Evolutionary conservation across 139 green algal genomes (phyloP).

Genomic region (Micractinium conductrix): DNA sequence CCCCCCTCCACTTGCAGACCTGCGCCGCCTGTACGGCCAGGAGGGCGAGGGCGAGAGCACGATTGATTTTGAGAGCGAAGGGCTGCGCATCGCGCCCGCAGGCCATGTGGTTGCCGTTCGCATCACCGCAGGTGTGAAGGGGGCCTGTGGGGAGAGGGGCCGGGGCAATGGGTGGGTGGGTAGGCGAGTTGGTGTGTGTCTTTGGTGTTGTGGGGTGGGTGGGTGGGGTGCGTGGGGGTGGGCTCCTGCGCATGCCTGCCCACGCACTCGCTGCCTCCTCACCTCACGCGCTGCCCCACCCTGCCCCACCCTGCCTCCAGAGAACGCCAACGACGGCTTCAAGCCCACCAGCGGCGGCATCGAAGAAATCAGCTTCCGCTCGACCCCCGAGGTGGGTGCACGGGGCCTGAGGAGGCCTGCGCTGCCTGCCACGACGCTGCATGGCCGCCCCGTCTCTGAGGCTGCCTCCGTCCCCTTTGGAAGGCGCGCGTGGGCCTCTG

Average conservation of each 20-base stretch:
- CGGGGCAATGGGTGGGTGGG: neutral
- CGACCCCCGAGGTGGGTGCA: conserved; percentile 7
- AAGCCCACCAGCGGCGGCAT: conserved; percentile 95
- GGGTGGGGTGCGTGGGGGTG: neutral
- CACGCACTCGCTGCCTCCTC: neutral
- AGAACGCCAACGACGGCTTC: conserved; percentile 97
- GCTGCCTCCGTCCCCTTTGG: too few species aligned
- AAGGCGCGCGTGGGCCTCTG: neutral
- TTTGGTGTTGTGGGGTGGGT: neutral
- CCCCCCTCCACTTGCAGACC: too few species aligned
- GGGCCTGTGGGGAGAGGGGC: neutral
- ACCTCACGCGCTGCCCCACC: neutral
- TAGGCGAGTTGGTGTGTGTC: neutral
- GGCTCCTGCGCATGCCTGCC: too few species aligned
- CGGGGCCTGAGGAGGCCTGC: neutral
- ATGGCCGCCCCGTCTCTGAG: neutral
- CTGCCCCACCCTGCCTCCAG: conserved; percentile 36
- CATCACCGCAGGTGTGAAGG: conserved; percentile 73
- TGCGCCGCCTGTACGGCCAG: conserved; percentile 78
- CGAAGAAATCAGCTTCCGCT: conserved; percentile 90
- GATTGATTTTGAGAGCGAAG: conserved; percentile 85
- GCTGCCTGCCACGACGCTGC: neutral
- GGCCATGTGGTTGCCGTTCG: conserved; percentile 91
- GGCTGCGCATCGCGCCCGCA: conserved; percentile 49
- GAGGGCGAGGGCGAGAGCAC: conserved; percentile 48